Evolutionary conservation across 345 rosid genomes (phyloP).

Genomic region (Gossypium rotundifolium): DNA sequence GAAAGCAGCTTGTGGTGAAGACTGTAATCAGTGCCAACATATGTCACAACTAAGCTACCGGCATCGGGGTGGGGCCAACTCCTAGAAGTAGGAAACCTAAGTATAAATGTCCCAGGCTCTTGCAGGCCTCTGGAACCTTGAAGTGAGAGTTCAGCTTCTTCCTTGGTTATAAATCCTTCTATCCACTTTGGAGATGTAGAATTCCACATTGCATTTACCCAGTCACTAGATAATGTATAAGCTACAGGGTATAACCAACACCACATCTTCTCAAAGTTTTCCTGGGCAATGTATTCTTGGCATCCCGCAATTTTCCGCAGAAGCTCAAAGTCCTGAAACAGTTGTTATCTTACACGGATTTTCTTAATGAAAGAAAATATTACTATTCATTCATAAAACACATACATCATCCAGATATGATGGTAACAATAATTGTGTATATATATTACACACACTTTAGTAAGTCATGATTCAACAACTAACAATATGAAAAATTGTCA

Average conservation of each 20-base stretch:
- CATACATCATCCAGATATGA: neutral
- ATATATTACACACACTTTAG: neutral
- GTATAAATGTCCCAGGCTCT: constrained; percentile 89
- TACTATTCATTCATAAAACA: neutral
- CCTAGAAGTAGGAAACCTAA: constrained; percentile 91
- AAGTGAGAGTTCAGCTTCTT: constrained; percentile 89
- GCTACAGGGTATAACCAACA: constrained; percentile 95
- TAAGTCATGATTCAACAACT: neutral
- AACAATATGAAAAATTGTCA: neutral
- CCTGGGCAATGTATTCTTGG: constrained; percentile 68
- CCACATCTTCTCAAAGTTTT: constrained; percentile 91
- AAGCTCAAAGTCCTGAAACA: constrained; percentile 64
- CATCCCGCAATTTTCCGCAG: constrained; percentile 78
- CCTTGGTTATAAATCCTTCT: constrained; percentile 91
- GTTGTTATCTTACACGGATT: neutral
- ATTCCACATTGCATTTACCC: constrained; percentile 62
- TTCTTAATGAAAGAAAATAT: neutral
- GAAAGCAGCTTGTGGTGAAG: constrained; percentile 62
- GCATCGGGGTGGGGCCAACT: constrained; percentile 99
- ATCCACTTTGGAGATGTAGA: constrained; percentile 79
- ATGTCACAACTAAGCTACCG: constrained; percentile 80
- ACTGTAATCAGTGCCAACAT: constrained; percentile 59
- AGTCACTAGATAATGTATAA: constrained; percentile 52
- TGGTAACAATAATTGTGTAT: neutral
- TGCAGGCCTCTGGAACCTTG: constrained; percentile 59